Evolutionary conservation across 176 grass and related monocot species (phyloP).

Genomic region (Guadua angustifolia): DNA sequence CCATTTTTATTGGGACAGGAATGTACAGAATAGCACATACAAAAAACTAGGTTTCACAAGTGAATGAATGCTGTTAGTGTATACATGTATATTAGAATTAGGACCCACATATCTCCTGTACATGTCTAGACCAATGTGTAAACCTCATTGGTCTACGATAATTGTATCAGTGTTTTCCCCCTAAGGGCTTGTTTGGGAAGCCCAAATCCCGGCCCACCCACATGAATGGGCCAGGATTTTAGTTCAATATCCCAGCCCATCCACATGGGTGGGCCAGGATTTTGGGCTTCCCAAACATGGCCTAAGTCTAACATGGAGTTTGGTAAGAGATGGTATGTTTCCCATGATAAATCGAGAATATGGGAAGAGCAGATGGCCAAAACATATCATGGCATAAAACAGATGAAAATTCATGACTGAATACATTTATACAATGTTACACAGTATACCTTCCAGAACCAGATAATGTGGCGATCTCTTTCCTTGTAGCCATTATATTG

Average conservation of each 20-base stretch:
- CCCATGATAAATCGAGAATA: conserved; percentile 23
- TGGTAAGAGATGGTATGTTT: conserved; percentile 21
- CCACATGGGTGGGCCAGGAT: too few relatives aligned
- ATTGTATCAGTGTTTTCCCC: not conserved
- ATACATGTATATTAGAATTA: conserved; percentile 23
- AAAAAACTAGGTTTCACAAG: not conserved
- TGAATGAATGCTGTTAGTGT: not conserved
- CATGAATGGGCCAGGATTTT: too few relatives aligned
- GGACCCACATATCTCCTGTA: conserved; percentile 2
- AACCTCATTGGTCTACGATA: not conserved
- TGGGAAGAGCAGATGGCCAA: conserved; percentile 1
- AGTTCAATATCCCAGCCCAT: too few relatives aligned
- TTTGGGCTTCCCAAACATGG: too few relatives aligned
- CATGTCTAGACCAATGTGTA: not conserved
- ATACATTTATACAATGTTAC: conserved; percentile 35
- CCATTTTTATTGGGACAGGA: not conserved
- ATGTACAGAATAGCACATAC: not conserved
- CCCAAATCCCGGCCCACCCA: too few relatives aligned
- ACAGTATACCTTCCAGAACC: conserved; percentile 93
- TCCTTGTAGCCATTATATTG: conserved; percentile 93
- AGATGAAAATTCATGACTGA: conserved; percentile 16
- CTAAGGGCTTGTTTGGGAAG: too few relatives aligned
- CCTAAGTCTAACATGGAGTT: conserved; percentile 8
- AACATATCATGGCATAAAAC: conserved; percentile 17
- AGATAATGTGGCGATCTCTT: conserved; percentile 72